Evolutionary conservation across 371 early-diverging fungal genomes (phyloP).

Genomic region (Mucor mucedo): DNA sequence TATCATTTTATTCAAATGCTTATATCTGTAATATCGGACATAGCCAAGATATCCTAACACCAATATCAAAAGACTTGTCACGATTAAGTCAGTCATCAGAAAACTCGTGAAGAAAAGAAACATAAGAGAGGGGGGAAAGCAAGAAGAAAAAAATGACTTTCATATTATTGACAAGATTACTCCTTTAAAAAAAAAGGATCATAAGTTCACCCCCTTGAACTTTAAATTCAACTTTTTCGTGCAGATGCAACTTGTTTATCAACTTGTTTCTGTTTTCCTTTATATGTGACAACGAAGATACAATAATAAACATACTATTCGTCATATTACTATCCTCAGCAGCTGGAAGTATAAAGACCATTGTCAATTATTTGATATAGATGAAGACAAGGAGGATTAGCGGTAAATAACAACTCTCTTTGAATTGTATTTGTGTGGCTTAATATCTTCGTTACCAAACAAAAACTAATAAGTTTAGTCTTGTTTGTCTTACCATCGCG

Average conservation of each 20-base stretch:
- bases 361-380: no score
- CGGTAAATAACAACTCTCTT: no score
- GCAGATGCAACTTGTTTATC: slow-evolving; percentile 9
- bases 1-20: slow-evolving; percentile 33
- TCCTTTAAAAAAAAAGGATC: neutral
- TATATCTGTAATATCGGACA: slow-evolving; percentile 46
- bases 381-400: no score
- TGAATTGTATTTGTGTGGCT: no score
- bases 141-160: neutral
- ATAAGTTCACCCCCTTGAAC: slow-evolving; percentile 8
- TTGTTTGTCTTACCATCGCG: no score
- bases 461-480: no score
- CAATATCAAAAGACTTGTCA: neutral
- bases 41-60: slow-evolving; percentile 30
- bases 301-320: neutral
- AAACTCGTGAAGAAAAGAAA: neutral
- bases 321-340: neutral
- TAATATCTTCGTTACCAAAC: no score
- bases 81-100: neutral
- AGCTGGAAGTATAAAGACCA: neutral
- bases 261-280: neutral
- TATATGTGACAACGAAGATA: neutral
- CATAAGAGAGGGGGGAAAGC: neutral
- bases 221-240: slow-evolving; percentile 10
- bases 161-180: neutral